Percentiles rank a stretch among this genome's conserved stretches.
phyloP scores from a whole-genome alignment of 192 early-diverging fungal species.

The Coemansia erecta region DNA sequence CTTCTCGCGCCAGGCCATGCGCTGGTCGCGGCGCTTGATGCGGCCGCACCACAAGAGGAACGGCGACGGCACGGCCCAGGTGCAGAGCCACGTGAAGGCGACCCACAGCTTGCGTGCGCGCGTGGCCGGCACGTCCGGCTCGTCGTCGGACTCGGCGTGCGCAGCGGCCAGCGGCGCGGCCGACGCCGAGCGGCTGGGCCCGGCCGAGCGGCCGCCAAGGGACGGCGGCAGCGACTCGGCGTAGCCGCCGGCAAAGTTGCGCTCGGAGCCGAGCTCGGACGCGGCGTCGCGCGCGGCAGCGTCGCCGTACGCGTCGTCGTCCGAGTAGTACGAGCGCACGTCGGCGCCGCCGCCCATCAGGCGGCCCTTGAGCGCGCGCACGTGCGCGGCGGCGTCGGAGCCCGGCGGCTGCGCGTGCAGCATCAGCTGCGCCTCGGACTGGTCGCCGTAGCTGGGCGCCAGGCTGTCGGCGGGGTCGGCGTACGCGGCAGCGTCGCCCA shows the following conservation, averaged over 20 bases:
- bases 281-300: slow-evolving; percentile 34
- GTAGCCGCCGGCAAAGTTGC: slow-evolving; percentile 33
- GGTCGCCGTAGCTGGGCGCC: slow-evolving; percentile 46
- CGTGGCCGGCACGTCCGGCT: slow-evolving; percentile 57
- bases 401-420: slow-evolving; percentile 46
- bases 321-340: slow-evolving; percentile 59
- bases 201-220: slow-evolving; percentile 5
- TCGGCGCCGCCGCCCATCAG: slow-evolving; percentile 55
- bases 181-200: slow-evolving; percentile 25
- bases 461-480: slow-evolving; percentile 21
- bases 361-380: slow-evolving; percentile 48
- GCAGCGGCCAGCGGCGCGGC: slow-evolving; percentile 16
- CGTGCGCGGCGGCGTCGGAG: slow-evolving; percentile 42
- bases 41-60: slow-evolving; percentile 68
- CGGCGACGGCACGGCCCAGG: slow-evolving; percentile 68
- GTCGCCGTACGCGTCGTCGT: slow-evolving; percentile 63
- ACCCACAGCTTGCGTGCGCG: slow-evolving; percentile 51
- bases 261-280: slow-evolving; percentile 44
- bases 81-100: slow-evolving; percentile 43
- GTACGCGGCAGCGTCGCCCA: slow-evolving; percentile 38
- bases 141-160: slow-evolving; percentile 52
- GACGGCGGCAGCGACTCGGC: slow-evolving; percentile 10
- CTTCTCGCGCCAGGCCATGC: slow-evolving; percentile 97
- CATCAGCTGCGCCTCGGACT: slow-evolving; percentile 50
- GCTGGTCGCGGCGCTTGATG: slow-evolving; percentile 76